Percentiles rank a stretch among this genome's conserved stretches.
phyloP scores from a whole-genome alignment of 306 rosid species.

The Acacia acuminata region DNA sequence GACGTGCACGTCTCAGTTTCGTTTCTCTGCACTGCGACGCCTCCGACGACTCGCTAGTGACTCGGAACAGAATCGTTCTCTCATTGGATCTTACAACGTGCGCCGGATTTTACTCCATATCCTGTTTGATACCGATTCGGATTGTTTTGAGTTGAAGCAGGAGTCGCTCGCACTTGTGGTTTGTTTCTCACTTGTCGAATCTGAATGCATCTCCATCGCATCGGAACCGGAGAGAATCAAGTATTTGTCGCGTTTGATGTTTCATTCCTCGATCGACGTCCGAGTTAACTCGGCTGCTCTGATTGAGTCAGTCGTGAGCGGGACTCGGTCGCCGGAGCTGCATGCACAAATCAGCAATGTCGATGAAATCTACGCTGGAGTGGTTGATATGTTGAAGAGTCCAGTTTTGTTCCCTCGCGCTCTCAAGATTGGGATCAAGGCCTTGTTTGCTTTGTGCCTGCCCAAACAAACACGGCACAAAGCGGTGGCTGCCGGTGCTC shows the following conservation, averaged over 20 bases:
- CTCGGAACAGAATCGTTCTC: slow-evolving; percentile 71
- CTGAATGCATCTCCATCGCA: slow-evolving; percentile 54
- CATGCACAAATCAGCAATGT: slow-evolving; percentile 57
- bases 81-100: slow-evolving; percentile 61
- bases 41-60: slow-evolving; percentile 72
- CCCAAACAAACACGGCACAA: slow-evolving; percentile 71
- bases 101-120: slow-evolving; percentile 40
- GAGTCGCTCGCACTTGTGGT: slow-evolving; percentile 76
- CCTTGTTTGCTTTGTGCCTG: slow-evolving; percentile 70
- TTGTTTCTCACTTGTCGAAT: slow-evolving; percentile 55
- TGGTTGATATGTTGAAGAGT: slow-evolving; percentile 52
- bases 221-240: slow-evolving; percentile 51
- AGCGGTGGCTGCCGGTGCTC: slow-evolving; percentile 72
- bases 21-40: slow-evolving; percentile 65
- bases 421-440: slow-evolving; percentile 72
- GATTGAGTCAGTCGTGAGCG: slow-evolving; percentile 63
- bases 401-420: slow-evolving; percentile 63
- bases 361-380: slow-evolving; percentile 76
- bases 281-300: slow-evolving; percentile 76
- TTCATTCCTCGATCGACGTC: slow-evolving; percentile 54
- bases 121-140: slow-evolving; percentile 34
- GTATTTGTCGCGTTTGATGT: slow-evolving; percentile 48
- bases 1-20: slow-evolving; percentile 35
- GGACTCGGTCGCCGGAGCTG: slow-evolving; percentile 68
- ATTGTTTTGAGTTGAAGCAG: slow-evolving; percentile 49